Evolutionary conservation across 1,284 basidiomycete species (phyloP), one percentile per base, ranked within the genome.

Genomic region (Violaceomyces palustris): DNA sequence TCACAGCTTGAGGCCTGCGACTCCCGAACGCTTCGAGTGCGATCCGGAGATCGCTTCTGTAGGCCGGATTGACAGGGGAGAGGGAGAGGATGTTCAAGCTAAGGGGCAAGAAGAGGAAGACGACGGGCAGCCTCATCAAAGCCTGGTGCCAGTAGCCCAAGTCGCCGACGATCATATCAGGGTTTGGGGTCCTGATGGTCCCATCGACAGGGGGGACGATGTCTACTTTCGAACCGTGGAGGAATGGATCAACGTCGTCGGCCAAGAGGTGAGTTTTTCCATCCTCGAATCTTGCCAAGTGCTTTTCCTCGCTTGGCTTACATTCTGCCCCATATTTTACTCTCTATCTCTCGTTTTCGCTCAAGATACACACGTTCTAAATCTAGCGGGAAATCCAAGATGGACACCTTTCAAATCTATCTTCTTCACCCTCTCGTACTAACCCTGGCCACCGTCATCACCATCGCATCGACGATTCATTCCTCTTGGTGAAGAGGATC

Each of bases 171-270:
- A 45, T 22, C 32, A 43, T 6, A n/a, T 60, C 21, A 42, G 39
- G 10, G 28, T 60, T 4, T 60, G 57, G 57, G 57, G 57, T 5
- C 45, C 57, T 6, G 57, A 60, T 21, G 57, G 57, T 17, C 57
- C 57, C 14, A 42, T 60, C 18, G 57, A 60, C 24, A 44, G 45
- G 18, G 57, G 57, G 3, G 57, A 60, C 45, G 57, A 60, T 39
- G 39, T 45, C 6, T 55, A 45, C 31, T 55, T 55, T 23, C 24
- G 48, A 1, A 52, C 49, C 1, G n/a, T 60, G 1, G 48, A 49
- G 6, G 57, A 60, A 33, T 60, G 57, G 57, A 41, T 52, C 15
- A 25, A 34, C 10, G 40, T 49, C n/a, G 49, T 60, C 6, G 11
- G 33, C 15, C 44, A 48, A 14, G 25, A 52, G 39, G 57, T 60